phyloP scores from a whole-genome alignment of 768 basidiomycete genomes.

The Boletus vinaceobasis region DNA sequence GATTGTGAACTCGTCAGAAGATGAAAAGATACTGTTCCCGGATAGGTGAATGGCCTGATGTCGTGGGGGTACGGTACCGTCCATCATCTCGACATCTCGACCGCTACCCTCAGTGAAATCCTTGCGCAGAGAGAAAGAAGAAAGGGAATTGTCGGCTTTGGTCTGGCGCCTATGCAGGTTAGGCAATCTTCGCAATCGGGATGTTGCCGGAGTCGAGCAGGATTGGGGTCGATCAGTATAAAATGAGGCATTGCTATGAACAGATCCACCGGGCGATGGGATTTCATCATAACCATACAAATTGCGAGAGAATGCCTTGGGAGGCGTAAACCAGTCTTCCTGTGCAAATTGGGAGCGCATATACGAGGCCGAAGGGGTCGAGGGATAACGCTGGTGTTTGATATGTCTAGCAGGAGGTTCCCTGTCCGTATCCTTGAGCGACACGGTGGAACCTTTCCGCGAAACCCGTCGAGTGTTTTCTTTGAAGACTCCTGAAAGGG shows the following conservation, averaged over 20 bases:
- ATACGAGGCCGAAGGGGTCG: slow-evolving; percentile 24
- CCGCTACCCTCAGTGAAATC: not conserved
- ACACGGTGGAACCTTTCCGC: slow-evolving; percentile 16
- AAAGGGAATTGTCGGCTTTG: not conserved
- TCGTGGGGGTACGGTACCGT: not conserved
- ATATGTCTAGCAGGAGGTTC: slow-evolving; percentile 9
- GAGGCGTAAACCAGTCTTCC: slow-evolving; percentile 14
- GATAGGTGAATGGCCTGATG: slow-evolving; percentile 20
- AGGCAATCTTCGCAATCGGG: not conserved
- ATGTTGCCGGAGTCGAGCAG: slow-evolving; percentile 25
- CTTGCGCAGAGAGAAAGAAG: not conserved
- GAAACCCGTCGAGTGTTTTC: slow-evolving; percentile 15
- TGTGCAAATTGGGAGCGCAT: slow-evolving; percentile 22
- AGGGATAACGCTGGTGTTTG: slow-evolving; percentile 18
- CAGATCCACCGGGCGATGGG: not conserved
- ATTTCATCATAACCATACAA: not conserved
- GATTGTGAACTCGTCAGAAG: slow-evolving; percentile 28
- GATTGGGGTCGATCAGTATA: slow-evolving; percentile 21
- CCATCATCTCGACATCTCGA: slow-evolving; percentile 23
- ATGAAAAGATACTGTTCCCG: slow-evolving; percentile 29
- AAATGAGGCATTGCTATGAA: slow-evolving; percentile 16
- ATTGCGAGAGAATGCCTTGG: slow-evolving; percentile 3
- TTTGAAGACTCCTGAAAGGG: slow-evolving; percentile 33
- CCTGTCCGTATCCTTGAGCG: slow-evolving; percentile 14
- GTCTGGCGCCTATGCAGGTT: not conserved